A percentile compares a stretch with the other conserved stretches of the same genome.
Evolutionary conservation across 805 yeast genomes (phyloP).

Genomic region (Maudiozyma serrabonitensis): DNA sequence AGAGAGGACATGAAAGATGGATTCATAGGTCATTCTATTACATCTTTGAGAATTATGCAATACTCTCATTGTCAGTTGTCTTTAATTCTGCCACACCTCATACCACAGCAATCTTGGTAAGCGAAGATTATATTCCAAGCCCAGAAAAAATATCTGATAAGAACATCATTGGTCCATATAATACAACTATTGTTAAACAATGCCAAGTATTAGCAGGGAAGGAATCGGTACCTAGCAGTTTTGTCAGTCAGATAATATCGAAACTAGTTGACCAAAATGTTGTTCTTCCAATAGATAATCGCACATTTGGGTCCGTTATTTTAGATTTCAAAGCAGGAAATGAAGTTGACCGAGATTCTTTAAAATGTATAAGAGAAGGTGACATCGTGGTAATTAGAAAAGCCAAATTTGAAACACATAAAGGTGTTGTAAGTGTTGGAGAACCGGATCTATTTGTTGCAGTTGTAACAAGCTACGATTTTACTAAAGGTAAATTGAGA

Average conservation of each 20-base stretch:
- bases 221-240: slow-evolving; percentile 4
- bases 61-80: slow-evolving; percentile 47
- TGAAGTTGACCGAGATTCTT: slow-evolving; percentile 36
- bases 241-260: slow-evolving; percentile 5
- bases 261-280: slow-evolving; percentile 2
- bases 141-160: not conserved
- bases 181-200: slow-evolving; percentile 36
- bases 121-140: slow-evolving; percentile 22
- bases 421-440: slow-evolving; percentile 44
- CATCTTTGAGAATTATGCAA: slow-evolving; percentile 64
- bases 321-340: slow-evolving; percentile 45
- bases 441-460: slow-evolving; percentile 42
- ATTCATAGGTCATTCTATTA: slow-evolving; percentile 59
- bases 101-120: slow-evolving; percentile 31
- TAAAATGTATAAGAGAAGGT: slow-evolving; percentile 67
- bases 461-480: slow-evolving; percentile 65
- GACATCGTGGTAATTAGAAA: slow-evolving; percentile 70
- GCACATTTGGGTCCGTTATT: slow-evolving; percentile 52
- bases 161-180: slow-evolving; percentile 39
- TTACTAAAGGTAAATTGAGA: slow-evolving; percentile 56
- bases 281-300: slow-evolving; percentile 44
- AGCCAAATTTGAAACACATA: slow-evolving; percentile 63
- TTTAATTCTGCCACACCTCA: slow-evolving; percentile 49
- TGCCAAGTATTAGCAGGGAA: slow-evolving; percentile 2
- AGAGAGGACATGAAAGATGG: slow-evolving; percentile 44